phyloP scores from a whole-genome alignment of 257 asterid genomes.

The Lycium ferocissimum region DNA sequence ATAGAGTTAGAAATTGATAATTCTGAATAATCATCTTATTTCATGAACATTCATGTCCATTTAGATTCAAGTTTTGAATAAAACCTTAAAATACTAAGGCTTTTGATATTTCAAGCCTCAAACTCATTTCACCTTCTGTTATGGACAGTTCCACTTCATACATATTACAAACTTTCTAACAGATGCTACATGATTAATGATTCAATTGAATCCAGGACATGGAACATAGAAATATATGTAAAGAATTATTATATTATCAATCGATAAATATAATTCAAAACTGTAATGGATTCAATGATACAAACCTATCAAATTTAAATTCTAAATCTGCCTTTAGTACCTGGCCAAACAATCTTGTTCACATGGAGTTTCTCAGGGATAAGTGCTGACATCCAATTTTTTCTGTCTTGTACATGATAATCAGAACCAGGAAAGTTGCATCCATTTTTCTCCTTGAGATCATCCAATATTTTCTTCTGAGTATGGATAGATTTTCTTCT shows the following conservation, averaged over 20 bases:
- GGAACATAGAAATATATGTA: neutral
- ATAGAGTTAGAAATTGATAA: too few relatives aligned
- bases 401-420: slow-evolving; percentile 61
- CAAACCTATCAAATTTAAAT: neutral
- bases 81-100: too few relatives aligned
- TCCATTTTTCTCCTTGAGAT: slow-evolving; percentile 54
- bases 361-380: slow-evolving; percentile 56
- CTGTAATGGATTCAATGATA: neutral
- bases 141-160: too few relatives aligned
- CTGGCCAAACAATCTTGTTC: slow-evolving; percentile 90
- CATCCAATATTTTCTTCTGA: slow-evolving; percentile 60
- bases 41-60: too few relatives aligned
- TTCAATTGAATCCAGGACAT: neutral
- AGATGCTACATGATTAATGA: neutral
- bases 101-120: too few relatives aligned
- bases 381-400: slow-evolving; percentile 80
- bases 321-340: slow-evolving; percentile 48
- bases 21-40: too few relatives aligned
- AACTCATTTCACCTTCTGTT: too few relatives aligned
- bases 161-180: too few relatives aligned
- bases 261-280: neutral
- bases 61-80: too few relatives aligned
- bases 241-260: neutral
- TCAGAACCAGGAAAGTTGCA: slow-evolving; percentile 71
- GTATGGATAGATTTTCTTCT: slow-evolving; percentile 58